Percentiles rank a stretch among this genome's conserved stretches.
These are phyloP conservation scores for Cutaneotrichosporon cyanovorans DNA, from an alignment of 1,284 basidiomycete genomes.

Conservation along the genomic window DNA sequence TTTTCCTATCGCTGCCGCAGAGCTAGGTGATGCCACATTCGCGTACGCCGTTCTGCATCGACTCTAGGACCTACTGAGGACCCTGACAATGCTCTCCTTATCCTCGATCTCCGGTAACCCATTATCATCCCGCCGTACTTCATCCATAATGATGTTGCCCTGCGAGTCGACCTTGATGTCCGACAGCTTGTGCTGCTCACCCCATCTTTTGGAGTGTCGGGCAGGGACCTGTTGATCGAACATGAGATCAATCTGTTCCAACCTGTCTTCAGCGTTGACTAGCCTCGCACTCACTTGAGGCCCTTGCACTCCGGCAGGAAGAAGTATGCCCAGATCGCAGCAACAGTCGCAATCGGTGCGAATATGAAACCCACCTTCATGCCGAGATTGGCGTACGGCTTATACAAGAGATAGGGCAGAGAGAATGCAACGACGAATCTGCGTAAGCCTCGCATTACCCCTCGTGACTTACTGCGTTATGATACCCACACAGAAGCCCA, in stretches of 20 bases:
- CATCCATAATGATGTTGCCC: too few species aligned
- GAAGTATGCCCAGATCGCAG: conserved; percentile 2
- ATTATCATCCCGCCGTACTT: too few species aligned
- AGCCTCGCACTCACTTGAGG: conserved; percentile 1
- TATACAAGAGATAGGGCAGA: conserved; percentile 10
- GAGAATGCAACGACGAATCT: conserved; percentile 12
- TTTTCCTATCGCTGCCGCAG: too few species aligned
- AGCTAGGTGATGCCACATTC: too few species aligned
- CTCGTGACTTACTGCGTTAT: not conserved
- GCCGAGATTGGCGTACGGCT: conserved; percentile 1
- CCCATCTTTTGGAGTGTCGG: too few species aligned
- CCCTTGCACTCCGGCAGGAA: conserved; percentile 9
- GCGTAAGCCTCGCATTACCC: not conserved
- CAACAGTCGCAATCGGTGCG: not conserved
- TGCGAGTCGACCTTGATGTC: too few species aligned
- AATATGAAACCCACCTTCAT: conserved; percentile 7
- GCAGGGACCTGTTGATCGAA: conserved; percentile 4
- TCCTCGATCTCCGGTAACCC: too few species aligned
- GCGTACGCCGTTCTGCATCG: too few species aligned
- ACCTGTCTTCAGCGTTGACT: not conserved
- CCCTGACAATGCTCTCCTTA: too few species aligned
- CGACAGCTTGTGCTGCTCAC: too few species aligned
- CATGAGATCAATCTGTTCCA: conserved; percentile 7
- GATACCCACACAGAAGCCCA: not conserved
- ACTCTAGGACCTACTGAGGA: too few species aligned